Base-by-base conservation (phyloP, 495 filamentous ascomycete species). In the Trichoderma orchidacearum region DNA sequence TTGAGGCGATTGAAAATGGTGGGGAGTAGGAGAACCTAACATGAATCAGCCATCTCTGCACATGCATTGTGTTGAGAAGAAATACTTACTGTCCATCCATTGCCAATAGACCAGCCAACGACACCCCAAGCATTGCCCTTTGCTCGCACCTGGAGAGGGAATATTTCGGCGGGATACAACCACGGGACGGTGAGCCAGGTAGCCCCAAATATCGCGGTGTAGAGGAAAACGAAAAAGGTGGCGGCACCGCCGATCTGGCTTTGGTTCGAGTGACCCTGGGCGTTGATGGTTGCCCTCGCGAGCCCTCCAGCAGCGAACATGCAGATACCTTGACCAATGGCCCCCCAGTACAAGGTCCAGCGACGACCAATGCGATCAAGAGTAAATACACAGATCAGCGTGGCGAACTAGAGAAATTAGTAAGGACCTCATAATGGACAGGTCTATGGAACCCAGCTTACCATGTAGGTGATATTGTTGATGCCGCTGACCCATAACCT, bases 111-210 rank as follows among this genome's bases (percentile, higher is more conserved):
- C 83, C 84, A 88, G 15, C 85, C 83, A 3, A 87, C 76, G 0
- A 87, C 85, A 60, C 85, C 84, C 80, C 83, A 86, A n/a, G 85
- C 81, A 51, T 86, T 87, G 18, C 85, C 85, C 30, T 82, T 80
- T 4, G 83, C 84, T 25, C 85, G 78, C 9, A 86, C 78, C 27
- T 82, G 76, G 17, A 87, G 66, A 0, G 84, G 85, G 67, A 87
- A 86, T 54, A 87, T 87, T 61, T 88, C 84, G 15, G 84, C 82
- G 0, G 83, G 84, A 56, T 87, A 87, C 4, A 86, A 60, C 83
- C 82, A 86, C 0, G 84, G 84, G 3, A 85, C 83, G 0, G 82
- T 86, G 11, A 88, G 65, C 85, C 85, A 88, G 1, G 85, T 85
- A 0, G 84, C 84, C 27, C 84, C 83, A 58, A 88, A 88, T 0